Evolutionary conservation across 2,329 filamentous ascomycete genomes (phyloP), one percentile per base, ranked within the genome.

Genomic region (Aspergillus brunneoviolaceus): DNA sequence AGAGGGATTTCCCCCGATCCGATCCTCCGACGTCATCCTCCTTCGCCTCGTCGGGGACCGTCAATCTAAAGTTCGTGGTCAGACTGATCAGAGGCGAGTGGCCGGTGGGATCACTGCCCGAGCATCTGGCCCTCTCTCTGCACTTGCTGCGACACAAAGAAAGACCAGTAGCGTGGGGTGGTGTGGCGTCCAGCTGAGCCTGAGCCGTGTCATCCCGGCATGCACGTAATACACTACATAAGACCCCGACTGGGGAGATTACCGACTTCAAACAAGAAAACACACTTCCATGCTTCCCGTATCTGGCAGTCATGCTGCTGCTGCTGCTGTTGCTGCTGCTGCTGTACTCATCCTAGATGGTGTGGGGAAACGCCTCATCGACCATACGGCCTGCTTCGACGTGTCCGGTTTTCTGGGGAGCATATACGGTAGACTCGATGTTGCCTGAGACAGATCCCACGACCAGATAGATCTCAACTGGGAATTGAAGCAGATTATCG

Each of bases 151-250:
- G 53, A 59, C 50, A 50, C 31, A 51, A 55, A 25, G 55, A 29
- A 39, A 21, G 11, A 19, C 49, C 49, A 39, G 65, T 66, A 64
- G 64, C 64, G 64, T 63, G 65, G 64, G 64, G 62, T 57, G 59
- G 62, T 57, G 59, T 63, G 63, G 65, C 62, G 64, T 63, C 61
- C 61, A 67, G 63, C 65, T 67, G 65, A 67, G 63, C 59, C 55
- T 47, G 59, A 65, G 64, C 61, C 61, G 61, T 66, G 58, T 63
- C 59, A 61, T 65, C 61, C 63, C 61, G 51, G 63, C 55, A 66
- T 66, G 64, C 61, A 65, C 58, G 63, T 63, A 65, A 65, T 65
- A 56, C 62, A 63, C 45, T 55, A 61, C 55, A 58, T 45, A 45
- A 45, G 39, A 45, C 39, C 39, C 51, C 49, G 48, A 33, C 53